Conservation (phyloP, 768 basidiomycete species). For the Pleurotus djamor region DNA sequence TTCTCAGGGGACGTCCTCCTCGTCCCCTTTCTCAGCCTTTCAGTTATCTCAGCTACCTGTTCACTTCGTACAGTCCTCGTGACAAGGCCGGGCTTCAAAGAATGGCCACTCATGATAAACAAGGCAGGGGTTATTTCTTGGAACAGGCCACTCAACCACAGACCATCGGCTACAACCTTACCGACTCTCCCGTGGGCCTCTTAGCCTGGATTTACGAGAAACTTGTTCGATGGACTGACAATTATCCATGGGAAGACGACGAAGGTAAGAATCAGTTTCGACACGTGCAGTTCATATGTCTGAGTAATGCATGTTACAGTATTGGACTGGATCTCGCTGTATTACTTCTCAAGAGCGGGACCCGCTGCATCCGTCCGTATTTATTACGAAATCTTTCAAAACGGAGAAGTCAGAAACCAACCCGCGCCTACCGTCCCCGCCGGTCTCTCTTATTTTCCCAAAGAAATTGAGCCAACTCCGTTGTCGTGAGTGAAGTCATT, state of each 20-base stretch:
- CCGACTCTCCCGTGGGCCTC: conserved; percentile 56
- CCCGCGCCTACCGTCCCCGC: conserved; percentile 31
- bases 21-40: conserved; percentile 19
- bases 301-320: conserved; percentile 29
- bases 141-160: conserved; percentile 48
- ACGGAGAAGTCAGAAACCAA: conserved; percentile 9
- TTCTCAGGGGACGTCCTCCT: conserved; percentile 15
- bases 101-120: conserved; percentile 21
- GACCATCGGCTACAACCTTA: conserved; percentile 50
- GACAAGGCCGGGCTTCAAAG: conserved; percentile 32
- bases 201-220: conserved; percentile 57
- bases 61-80: conserved; percentile 22
- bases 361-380: conserved; percentile 56
- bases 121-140: conserved; percentile 33
- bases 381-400: conserved; percentile 45
- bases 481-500: not conserved
- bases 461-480: conserved; percentile 25
- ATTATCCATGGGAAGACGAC: conserved; percentile 57
- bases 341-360: conserved; percentile 57
- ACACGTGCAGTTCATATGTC: not conserved
- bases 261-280: conserved; percentile 31
- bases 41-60: conserved; percentile 20
- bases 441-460: conserved; percentile 47
- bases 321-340: conserved; percentile 59
- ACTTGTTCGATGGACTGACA: conserved; percentile 44